A percentile compares a stretch with the other conserved stretches of the same genome.
Conservation (phyloP, 441 rosid species). For the Pelargonium australe region DNA sequence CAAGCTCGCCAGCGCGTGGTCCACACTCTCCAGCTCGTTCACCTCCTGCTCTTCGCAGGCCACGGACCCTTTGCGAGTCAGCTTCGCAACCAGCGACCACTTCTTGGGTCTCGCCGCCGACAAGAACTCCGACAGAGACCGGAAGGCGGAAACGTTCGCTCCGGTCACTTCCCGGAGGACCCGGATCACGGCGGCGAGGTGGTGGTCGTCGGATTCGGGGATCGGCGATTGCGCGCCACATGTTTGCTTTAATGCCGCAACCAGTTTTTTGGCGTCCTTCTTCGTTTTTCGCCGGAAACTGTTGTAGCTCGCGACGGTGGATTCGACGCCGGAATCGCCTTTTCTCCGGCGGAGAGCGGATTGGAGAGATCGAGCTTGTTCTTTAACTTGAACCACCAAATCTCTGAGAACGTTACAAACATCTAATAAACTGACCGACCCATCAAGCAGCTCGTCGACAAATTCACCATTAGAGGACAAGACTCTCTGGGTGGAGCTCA, state of each 20-base stretch:
- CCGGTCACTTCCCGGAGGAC: conserved; percentile 39
- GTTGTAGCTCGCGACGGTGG: conserved; percentile 21
- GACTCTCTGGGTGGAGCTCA: conserved; percentile 43
- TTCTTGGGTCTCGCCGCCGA: conserved; percentile 26
- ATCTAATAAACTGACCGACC: conserved; percentile 48
- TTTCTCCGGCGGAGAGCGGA: conserved; percentile 45
- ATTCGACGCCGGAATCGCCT: conserved; percentile 28
- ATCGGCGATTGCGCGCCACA: background rate
- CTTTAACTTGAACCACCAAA: conserved; percentile 35
- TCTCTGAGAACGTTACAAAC: conserved; percentile 46
- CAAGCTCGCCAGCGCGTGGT: conserved; percentile 22
- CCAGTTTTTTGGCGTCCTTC: conserved; percentile 40
- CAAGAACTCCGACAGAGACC: conserved; percentile 41
- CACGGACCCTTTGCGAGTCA: conserved; percentile 33
- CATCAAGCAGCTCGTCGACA: conserved; percentile 48
- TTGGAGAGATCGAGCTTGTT: conserved; percentile 40
- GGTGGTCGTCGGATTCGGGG: conserved; percentile 23
- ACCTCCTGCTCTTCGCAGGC: conserved; percentile 29
- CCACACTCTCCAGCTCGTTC: conserved; percentile 40
- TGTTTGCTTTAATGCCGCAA: conserved; percentile 36
- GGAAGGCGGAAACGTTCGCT: conserved; percentile 30
- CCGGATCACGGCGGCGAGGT: conserved; percentile 35
- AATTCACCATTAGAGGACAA: conserved; percentile 23
- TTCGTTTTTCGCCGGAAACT: conserved; percentile 45
- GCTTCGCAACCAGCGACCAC: conserved; percentile 43